Evolutionary conservation across 495 filamentous ascomycete species (phyloP), one percentile per base, ranked within the genome.

Genomic region (Neurospora intermedia): DNA sequence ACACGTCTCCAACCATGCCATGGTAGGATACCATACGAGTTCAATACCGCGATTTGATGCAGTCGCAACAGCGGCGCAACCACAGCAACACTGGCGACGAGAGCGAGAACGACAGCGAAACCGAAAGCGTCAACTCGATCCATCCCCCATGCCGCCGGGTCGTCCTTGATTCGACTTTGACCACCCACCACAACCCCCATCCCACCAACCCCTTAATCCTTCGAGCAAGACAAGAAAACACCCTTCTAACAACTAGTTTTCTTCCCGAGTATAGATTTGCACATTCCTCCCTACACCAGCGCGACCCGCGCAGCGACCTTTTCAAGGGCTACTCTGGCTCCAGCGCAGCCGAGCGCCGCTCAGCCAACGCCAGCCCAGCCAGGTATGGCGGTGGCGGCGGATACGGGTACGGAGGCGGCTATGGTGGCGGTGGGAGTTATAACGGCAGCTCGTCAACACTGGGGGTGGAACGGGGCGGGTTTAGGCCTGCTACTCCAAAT

Each of bases 301-400:
- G 93, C 77, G 93, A 97, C 82, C 90, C 94, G 72, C 93, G 94
- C 82, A 90, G 88, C 76, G 89, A 93, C 75, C 92, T 98, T 79
- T 98, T 98, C 86, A 91, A 92, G 76, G 87, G 89, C 78, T 97
- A 97, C 83, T 88, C 87, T 77, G 90, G 91, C 78, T 87, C 89
- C 75, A 83, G 84, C 79, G 83, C 84, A 62, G 85, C 84, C 69
- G 80, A 75, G 75, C 84, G 81, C 76, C 88, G 88, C 27, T 87
- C 86, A 35, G 84, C 82, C 71, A 85, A 80, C 77, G 78, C 82
- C 69, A 83, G 78, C 73, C 84, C 85, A 85, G 86, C 70, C 35
- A 83, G 81, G 78, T 83, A 84, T 73, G 81, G 83, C 39, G 86
- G 87, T 73, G 86, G 87, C 75, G 86, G 87, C 75, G 83, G 83